phyloP scores from a whole-genome alignment of 495 filamentous ascomycete species.

The Parathielavia appendiculata region DNA sequence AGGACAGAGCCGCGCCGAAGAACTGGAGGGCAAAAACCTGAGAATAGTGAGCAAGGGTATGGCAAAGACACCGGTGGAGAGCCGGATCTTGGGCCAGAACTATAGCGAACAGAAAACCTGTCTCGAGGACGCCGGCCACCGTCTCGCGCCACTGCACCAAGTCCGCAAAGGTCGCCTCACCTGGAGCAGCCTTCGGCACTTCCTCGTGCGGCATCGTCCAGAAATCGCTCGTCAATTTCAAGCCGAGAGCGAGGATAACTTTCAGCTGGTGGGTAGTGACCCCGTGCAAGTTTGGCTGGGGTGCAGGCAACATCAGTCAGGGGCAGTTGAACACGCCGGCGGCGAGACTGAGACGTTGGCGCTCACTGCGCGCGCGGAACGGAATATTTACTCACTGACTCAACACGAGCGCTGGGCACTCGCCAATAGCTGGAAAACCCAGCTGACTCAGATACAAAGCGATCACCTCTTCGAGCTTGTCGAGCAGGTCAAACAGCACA shows the following conservation, averaged over 20 bases:
- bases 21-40: constrained; percentile 47
- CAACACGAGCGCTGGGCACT: constrained; percentile 6
- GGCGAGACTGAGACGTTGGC: background rate
- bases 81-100: background rate
- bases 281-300: constrained; percentile 11
- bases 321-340: background rate
- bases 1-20: constrained; percentile 57
- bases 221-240: background rate
- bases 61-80: constrained; percentile 34
- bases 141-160: background rate
- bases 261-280: background rate
- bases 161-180: background rate
- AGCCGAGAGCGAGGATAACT: background rate
- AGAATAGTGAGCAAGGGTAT: constrained; percentile 28
- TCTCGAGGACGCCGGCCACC: background rate
- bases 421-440: constrained; percentile 3
- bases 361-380: background rate
- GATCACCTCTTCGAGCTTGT: constrained; percentile 4
- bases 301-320: background rate
- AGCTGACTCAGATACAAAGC: background rate
- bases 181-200: background rate
- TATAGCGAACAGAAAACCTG: constrained; percentile 5
- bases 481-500: background rate
- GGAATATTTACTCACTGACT: background rate
- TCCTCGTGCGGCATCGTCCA: background rate